phyloP scores from a whole-genome alignment of 2,329 filamentous ascomycete species.

The Aspergillus carbonarius region DNA sequence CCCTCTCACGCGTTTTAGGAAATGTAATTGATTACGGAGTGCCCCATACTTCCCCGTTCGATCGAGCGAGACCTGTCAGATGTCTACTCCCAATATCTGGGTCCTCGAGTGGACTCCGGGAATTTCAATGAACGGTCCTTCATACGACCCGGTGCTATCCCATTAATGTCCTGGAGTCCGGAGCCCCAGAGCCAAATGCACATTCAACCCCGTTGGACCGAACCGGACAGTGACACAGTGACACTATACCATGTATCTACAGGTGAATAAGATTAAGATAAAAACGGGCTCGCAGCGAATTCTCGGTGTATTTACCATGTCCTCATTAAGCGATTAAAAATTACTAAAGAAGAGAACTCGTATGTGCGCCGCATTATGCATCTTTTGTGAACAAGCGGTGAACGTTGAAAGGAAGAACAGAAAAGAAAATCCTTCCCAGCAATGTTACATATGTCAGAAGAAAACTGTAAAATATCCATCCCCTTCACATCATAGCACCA shows the following conservation, averaged over 20 bases:
- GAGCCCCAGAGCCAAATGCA: too few species aligned
- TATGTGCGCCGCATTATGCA: conserved; percentile 18
- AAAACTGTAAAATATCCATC: conserved; percentile 13
- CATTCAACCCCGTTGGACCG: too few species aligned
- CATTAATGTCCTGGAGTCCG: too few species aligned
- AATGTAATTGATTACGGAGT: conserved; percentile 14
- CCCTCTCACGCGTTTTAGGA: conserved; percentile 24
- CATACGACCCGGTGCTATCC: too few species aligned
- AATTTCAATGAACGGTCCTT: too few species aligned
- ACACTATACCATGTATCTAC: neutral
- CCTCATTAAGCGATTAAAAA: conserved; percentile 15
- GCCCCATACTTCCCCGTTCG: neutral
- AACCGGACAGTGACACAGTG: neutral
- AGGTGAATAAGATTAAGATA: neutral
- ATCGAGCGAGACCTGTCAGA: too few species aligned
- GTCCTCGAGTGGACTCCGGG: too few species aligned
- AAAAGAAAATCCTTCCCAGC: conserved; percentile 10
- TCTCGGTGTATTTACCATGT: conserved; percentile 13
- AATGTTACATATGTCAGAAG: conserved; percentile 16
- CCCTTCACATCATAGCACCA: conserved; percentile 12
- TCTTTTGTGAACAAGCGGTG: conserved; percentile 16
- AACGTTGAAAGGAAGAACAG: conserved; percentile 8
- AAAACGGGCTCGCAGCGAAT: neutral
- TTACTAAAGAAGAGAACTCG: conserved; percentile 10
- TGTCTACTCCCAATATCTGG: too few species aligned